Conservation (phyloP, 2,329 filamentous ascomycete genomes). For the Biscogniauxia marginata region DNA sequence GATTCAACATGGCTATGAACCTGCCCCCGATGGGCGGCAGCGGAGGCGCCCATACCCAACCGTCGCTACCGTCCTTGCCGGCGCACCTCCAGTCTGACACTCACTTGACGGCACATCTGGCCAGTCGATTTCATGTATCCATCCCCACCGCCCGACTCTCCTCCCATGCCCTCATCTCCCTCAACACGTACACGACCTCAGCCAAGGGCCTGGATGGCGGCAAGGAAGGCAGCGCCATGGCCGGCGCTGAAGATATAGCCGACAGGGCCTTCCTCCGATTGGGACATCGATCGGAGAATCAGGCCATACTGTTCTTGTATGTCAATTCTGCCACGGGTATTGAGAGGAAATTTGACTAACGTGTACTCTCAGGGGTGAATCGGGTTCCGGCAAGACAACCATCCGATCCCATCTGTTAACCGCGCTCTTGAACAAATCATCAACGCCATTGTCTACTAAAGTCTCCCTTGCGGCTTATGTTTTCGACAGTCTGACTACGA, state of each 20-base stretch:
- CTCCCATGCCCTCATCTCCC: slow-evolving; percentile 83
- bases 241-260: slow-evolving; percentile 88
- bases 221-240: slow-evolving; percentile 89
- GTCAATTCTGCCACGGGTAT: slow-evolving; percentile 39
- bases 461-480: slow-evolving; percentile 91
- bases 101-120: slow-evolving; percentile 77
- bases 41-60: slow-evolving; percentile 71
- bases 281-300: slow-evolving; percentile 87
- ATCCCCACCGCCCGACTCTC: slow-evolving; percentile 85
- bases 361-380: slow-evolving; percentile 72
- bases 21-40: slow-evolving; percentile 48
- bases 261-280: slow-evolving; percentile 81
- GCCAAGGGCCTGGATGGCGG: slow-evolving; percentile 85
- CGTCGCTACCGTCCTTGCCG: slow-evolving; percentile 84
- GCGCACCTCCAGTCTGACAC: slow-evolving; percentile 78
- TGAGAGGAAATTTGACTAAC: slow-evolving; percentile 10
- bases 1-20: slow-evolving; percentile 57
- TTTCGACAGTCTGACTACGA: slow-evolving; percentile 94
- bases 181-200: slow-evolving; percentile 94
- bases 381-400: slow-evolving; percentile 93
- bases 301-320: slow-evolving; percentile 89
- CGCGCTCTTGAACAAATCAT: slow-evolving; percentile 82
- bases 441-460: slow-evolving; percentile 89
- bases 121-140: slow-evolving; percentile 87
- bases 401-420: slow-evolving; percentile 85